Percentiles rank a stretch among this genome's conserved stretches.
These are phyloP conservation scores for Taxillus chinensis DNA, from an alignment of 164 flowering plant species.

Conservation along the genomic window DNA sequence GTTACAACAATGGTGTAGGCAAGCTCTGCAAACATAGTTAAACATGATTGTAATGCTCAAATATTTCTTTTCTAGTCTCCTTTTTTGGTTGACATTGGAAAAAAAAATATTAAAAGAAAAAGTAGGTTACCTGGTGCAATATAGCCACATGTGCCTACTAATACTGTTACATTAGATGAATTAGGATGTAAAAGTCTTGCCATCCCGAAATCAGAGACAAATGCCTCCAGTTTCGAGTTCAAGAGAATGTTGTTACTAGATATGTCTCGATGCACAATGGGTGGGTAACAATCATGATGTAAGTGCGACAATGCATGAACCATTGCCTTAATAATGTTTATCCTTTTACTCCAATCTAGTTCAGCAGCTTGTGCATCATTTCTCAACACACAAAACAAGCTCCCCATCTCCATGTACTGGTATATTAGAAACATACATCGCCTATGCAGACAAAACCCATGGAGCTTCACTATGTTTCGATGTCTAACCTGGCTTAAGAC, in stretches of 20 bases:
- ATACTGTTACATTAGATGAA: neutral
- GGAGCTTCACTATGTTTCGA: neutral
- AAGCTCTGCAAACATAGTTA: conserved; percentile 4
- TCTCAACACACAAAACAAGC: neutral
- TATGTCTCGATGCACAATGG: neutral
- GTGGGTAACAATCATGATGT: neutral
- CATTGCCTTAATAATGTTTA: neutral
- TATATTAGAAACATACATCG: neutral
- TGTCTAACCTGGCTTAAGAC: neutral
- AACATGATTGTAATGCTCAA: neutral
- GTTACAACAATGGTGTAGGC: conserved; percentile 14
- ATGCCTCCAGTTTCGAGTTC: neutral
- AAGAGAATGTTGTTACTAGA: neutral
- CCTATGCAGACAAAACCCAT: neutral
- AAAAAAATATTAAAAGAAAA: neutral
- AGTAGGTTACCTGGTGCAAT: conserved; percentile 17
- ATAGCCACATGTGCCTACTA: conserved; percentile 8
- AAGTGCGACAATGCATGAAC: neutral
- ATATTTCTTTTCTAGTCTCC: neutral
- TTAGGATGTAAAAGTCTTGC: neutral
- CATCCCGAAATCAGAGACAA: neutral
- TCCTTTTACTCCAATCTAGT: neutral
- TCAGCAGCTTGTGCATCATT: neutral
- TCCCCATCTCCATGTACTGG: neutral
- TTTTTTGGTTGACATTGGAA: no score